Percentiles rank a stretch among this genome's conserved stretches.
Evolutionary conservation across 129 eudicot genomes (phyloP).

Genomic region (Lactuca sativa): DNA sequence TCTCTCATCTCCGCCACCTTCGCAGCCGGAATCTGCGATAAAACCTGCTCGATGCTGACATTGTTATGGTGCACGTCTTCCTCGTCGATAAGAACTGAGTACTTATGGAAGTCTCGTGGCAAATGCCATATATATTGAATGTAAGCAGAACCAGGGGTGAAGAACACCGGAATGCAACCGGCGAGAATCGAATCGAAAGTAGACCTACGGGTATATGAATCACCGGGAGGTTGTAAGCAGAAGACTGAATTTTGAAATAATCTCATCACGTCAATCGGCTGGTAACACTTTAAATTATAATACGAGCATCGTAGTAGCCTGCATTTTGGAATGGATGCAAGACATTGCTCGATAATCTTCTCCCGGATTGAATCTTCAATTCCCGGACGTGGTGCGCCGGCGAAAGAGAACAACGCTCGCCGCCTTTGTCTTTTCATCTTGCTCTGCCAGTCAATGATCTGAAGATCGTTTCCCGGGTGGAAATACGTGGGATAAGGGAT

Average conservation of each 20-base stretch:
- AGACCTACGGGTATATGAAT: slow-evolving; percentile 77
- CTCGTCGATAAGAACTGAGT: slow-evolving; percentile 71
- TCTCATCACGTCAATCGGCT: slow-evolving; percentile 55
- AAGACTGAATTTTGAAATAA: slow-evolving; percentile 56
- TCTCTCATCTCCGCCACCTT: slow-evolving; percentile 62
- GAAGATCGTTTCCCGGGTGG: slow-evolving; percentile 65
- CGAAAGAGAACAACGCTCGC: slow-evolving; percentile 49
- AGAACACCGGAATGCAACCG: slow-evolving; percentile 94
- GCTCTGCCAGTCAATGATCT: slow-evolving; percentile 57
- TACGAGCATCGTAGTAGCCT: slow-evolving; percentile 49
- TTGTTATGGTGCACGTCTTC: slow-evolving; percentile 51
- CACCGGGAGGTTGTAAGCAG: slow-evolving; percentile 89
- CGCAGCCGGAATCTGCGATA: slow-evolving; percentile 34
- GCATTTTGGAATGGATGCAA: slow-evolving; percentile 30
- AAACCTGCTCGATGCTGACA: slow-evolving; percentile 48
- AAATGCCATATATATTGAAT: slow-evolving; percentile 85
- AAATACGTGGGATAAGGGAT: slow-evolving; percentile 89
- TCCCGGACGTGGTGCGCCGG: slow-evolving; percentile 66
- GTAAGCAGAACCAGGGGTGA: slow-evolving; percentile 82
- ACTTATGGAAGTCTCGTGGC: slow-evolving; percentile 51
- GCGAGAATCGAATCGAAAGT: slow-evolving; percentile 86
- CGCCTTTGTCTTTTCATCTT: slow-evolving; percentile 44
- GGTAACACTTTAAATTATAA: slow-evolving; percentile 42
- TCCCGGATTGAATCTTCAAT: slow-evolving; percentile 55
- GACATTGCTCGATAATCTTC: slow-evolving; percentile 58